phyloP scores from a whole-genome alignment of 805 yeast species.

The Candida mattraensis region DNA sequence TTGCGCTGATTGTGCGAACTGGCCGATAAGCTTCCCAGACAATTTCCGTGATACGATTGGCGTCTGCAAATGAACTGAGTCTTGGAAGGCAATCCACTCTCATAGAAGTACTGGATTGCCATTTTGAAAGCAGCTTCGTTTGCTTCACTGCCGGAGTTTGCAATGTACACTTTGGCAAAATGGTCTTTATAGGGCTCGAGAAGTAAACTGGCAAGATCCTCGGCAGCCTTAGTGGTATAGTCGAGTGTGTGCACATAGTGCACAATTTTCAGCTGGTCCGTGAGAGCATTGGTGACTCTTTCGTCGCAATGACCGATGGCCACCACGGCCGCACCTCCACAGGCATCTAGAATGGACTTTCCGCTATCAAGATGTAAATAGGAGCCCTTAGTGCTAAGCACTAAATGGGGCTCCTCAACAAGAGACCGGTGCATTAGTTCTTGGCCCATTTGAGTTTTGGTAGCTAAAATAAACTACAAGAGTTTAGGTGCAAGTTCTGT shows the following conservation, averaged over 20 bases:
- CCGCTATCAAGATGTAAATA: constrained; percentile 16
- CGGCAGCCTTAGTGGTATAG: constrained; percentile 38
- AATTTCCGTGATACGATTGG: constrained; percentile 47
- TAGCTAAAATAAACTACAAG: too few species aligned
- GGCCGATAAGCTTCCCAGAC: constrained; percentile 42
- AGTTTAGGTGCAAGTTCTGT: too few species aligned
- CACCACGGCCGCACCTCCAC: constrained; percentile 49
- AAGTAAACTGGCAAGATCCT: constrained; percentile 41
- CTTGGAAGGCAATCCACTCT: constrained; percentile 38
- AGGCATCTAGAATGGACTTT: constrained; percentile 35
- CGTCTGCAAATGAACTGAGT: constrained; percentile 41
- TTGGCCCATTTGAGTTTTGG: too few species aligned
- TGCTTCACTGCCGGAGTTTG: constrained; percentile 73
- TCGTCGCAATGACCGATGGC: constrained; percentile 41
- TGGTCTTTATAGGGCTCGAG: constrained; percentile 35
- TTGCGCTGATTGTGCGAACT: constrained; percentile 35
- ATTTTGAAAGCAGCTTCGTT: constrained; percentile 75
- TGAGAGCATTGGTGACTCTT: constrained; percentile 35
- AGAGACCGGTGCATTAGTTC: too few species aligned
- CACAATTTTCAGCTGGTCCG: constrained; percentile 32
- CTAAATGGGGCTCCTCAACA: too few species aligned
- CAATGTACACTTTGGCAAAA: constrained; percentile 40
- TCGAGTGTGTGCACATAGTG: constrained; percentile 34
- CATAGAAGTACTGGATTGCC: constrained; percentile 47
- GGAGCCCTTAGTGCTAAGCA: constrained; percentile 17